A percentile compares a stretch with the other conserved stretches of the same genome.
Evolutionary conservation across 208 protist species (phyloP).

Genomic region (Acanthamoeba lenticulata): DNA sequence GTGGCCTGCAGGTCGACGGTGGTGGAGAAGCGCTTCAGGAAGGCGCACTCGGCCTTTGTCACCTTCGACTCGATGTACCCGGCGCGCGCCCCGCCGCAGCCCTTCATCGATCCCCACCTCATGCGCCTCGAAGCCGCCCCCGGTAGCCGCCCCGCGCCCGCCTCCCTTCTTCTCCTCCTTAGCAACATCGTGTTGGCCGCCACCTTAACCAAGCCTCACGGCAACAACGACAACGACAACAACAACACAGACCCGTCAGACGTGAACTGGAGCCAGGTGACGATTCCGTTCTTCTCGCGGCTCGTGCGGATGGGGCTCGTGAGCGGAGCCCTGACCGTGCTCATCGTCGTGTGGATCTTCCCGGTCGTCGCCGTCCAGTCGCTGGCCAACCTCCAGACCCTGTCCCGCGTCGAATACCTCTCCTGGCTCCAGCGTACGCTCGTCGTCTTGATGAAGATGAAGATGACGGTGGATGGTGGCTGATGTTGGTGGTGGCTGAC

Average conservation of each 20-base stretch:
- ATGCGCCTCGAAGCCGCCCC: not conserved
- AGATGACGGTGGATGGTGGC: not conserved
- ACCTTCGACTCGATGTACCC: slow-evolving; percentile 20
- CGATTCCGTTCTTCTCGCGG: not conserved
- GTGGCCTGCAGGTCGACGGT: not conserved
- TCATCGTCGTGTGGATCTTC: slow-evolving; percentile 48
- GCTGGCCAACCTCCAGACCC: not conserved
- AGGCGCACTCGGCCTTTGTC: slow-evolving; percentile 13
- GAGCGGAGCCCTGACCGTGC: not conserved
- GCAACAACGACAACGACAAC: too few relatives aligned
- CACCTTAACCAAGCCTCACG: too few relatives aligned
- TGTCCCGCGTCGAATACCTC: not conserved
- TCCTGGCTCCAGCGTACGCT: not conserved
- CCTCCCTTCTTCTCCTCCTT: not conserved
- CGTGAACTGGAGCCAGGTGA: slow-evolving; percentile 8
- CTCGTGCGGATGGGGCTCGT: not conserved
- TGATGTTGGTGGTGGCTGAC: not conserved
- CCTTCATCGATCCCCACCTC: slow-evolving; percentile 24
- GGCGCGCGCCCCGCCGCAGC: not conserved
- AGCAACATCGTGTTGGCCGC: not conserved
- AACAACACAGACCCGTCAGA: slow-evolving; percentile 27
- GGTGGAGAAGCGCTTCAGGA: slow-evolving; percentile 6
- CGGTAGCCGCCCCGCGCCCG: not conserved
- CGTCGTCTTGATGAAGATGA: not conserved
- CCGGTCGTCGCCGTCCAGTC: not conserved